Percentiles rank a stretch among this genome's conserved stretches.
These are phyloP conservation scores for Tilletia horrida DNA, from an alignment of 1,284 basidiomycete species.

Conservation along the genomic window DNA sequence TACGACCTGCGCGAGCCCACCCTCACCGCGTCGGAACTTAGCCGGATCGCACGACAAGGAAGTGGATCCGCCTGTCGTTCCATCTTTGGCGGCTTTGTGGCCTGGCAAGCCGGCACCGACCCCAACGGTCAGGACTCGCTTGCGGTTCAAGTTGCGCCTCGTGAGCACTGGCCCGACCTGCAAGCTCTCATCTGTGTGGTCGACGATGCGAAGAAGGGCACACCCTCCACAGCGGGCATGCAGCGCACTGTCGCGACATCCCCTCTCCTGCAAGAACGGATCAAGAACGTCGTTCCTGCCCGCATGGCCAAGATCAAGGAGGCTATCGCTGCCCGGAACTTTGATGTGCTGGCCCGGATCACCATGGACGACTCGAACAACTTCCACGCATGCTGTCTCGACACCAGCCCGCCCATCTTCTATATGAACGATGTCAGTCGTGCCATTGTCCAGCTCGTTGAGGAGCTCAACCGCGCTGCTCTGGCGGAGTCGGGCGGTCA, in stretches of 20 bases:
- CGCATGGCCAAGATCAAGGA: slow-evolving; percentile 78
- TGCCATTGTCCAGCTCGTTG: slow-evolving; percentile 60
- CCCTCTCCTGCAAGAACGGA: slow-evolving; percentile 80
- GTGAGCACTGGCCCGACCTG: slow-evolving; percentile 71
- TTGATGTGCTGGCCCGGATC: slow-evolving; percentile 80
- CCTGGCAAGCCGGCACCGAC: slow-evolving; percentile 78
- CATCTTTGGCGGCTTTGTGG: slow-evolving; percentile 93
- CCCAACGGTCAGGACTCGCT: slow-evolving; percentile 78
- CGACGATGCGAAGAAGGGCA: slow-evolving; percentile 93
- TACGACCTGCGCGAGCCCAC: slow-evolving; percentile 70
- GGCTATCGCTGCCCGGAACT: slow-evolving; percentile 78
- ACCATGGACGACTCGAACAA: slow-evolving; percentile 90
- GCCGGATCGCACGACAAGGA: slow-evolving; percentile 90
- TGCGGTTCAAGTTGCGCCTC: slow-evolving; percentile 72
- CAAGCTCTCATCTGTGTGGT: slow-evolving; percentile 98
- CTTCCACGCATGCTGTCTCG: slow-evolving; percentile 95
- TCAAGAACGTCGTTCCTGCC: slow-evolving; percentile 69
- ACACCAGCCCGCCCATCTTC: slow-evolving; percentile 96
- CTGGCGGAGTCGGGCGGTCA: slow-evolving; percentile 59
- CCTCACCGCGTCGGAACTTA: slow-evolving; percentile 64
- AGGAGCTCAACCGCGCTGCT: slow-evolving; percentile 87
- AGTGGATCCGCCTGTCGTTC: slow-evolving; percentile 96
- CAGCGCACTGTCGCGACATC: slow-evolving; percentile 93
- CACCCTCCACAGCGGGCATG: slow-evolving; percentile 92
- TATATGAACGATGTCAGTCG: slow-evolving; percentile 95